phyloP scores from a whole-genome alignment of 176 grass and related monocot species.

The Urochloa ruziziensis region DNA sequence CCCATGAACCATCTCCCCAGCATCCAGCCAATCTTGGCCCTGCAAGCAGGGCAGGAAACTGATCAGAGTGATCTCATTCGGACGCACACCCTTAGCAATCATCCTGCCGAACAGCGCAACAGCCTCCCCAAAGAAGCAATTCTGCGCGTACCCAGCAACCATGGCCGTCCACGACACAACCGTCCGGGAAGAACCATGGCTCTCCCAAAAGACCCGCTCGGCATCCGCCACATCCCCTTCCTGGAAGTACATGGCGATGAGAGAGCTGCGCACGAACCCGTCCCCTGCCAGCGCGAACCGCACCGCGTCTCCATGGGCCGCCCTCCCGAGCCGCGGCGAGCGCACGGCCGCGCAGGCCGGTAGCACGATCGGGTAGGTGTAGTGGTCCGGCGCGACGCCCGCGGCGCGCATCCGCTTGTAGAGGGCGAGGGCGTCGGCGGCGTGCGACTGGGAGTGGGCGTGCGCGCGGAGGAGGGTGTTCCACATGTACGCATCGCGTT shows the following conservation, averaged over 20 bases:
- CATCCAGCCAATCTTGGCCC: constrained; percentile 35
- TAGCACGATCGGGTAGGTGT: constrained; percentile 82
- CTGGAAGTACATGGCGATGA: constrained; percentile 81
- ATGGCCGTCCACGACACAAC: constrained; percentile 80
- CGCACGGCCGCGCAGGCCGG: constrained; percentile 50
- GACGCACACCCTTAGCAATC: constrained; percentile 38
- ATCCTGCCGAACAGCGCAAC: constrained; percentile 54
- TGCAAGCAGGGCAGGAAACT: constrained; percentile 80
- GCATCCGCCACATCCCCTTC: constrained; percentile 50
- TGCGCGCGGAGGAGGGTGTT: constrained; percentile 77
- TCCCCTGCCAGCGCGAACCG: constrained; percentile 50
- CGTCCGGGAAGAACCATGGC: constrained; percentile 33
- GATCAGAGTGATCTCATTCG: constrained; percentile 73
- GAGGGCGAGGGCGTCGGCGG: constrained; percentile 31
- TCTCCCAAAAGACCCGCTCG: constrained; percentile 58
- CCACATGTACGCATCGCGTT: constrained; percentile 67
- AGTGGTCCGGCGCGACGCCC: constrained; percentile 54
- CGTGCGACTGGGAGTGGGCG: constrained; percentile 25
- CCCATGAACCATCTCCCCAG: constrained; percentile 59
- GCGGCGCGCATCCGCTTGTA: constrained; percentile 41
- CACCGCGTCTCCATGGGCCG: constrained; percentile 58
- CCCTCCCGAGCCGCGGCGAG: constrained; percentile 42
- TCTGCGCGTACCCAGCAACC: constrained; percentile 78
- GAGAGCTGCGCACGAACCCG: constrained; percentile 44
- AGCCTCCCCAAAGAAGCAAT: constrained; percentile 54